A percentile compares a stretch with the other conserved stretches of the same genome.
Evolutionary conservation across 352 stramenopile genomes (phyloP).

Genomic region (Thraustochytrium sp.): DNA sequence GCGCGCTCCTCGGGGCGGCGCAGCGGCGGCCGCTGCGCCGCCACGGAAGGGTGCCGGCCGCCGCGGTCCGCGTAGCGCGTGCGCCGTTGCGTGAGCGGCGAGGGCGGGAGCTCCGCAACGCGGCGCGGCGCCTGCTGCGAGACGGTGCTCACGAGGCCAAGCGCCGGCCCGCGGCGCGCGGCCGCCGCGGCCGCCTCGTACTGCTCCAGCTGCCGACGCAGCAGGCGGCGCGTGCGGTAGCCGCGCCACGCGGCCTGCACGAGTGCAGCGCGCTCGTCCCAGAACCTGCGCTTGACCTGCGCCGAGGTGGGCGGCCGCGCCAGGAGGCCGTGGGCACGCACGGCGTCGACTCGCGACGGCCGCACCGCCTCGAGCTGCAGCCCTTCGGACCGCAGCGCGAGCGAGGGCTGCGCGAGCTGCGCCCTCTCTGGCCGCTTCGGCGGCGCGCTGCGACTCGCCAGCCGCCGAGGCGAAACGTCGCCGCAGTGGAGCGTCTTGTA

Average conservation of each 20-base stretch:
- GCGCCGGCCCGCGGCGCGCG: neutral
- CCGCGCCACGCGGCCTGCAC: neutral
- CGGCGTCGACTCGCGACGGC: neutral
- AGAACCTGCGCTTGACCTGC: neutral
- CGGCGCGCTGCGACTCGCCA: neutral
- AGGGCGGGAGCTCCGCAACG: too few species aligned
- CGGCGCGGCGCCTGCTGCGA: neutral
- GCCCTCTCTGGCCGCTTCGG: neutral
- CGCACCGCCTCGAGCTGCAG: neutral
- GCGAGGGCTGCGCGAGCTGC: neutral
- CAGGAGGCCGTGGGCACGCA: neutral
- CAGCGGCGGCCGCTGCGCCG: too few species aligned
- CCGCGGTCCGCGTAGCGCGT: too few species aligned
- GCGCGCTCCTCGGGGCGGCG: too few species aligned
- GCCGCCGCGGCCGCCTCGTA: neutral
- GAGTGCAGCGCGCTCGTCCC: neutral
- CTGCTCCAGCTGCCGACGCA: neutral
- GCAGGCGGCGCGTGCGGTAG: neutral
- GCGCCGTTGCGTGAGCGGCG: too few species aligned
- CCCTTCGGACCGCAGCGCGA: neutral
- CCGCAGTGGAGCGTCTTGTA: conserved; percentile 10
- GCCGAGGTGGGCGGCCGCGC: neutral
- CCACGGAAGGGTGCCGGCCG: too few species aligned
- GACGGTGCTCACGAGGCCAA: neutral
- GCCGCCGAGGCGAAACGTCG: neutral